phyloP scores from a whole-genome alignment of 805 yeast genomes.

The Yamadazyma paraphyllophila region DNA sequence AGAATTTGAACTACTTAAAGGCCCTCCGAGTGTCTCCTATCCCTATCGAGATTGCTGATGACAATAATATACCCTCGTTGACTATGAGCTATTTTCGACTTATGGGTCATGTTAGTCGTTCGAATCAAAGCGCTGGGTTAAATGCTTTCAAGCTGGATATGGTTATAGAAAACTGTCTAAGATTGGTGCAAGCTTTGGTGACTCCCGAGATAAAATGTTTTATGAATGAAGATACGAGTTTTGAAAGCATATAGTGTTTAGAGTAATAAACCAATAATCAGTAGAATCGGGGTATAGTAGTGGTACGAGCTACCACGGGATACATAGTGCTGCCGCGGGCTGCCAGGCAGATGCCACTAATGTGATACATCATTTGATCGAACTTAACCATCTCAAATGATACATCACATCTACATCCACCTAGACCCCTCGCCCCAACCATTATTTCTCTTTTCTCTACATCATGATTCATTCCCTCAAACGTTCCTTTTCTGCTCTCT shows the following conservation, averaged over 20 bases:
- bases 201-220: background rate
- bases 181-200: slow-evolving; percentile 2
- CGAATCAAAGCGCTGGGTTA: slow-evolving; percentile 1
- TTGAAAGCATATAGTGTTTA: slow-evolving; percentile 3
- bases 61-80: background rate
- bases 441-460: background rate
- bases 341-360: too few species aligned
- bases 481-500: slow-evolving; percentile 4
- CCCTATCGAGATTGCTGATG: background rate
- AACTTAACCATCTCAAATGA: too few species aligned
- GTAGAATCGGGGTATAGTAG: too few species aligned
- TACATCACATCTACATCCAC: too few species aligned
- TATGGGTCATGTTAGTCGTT: slow-evolving; percentile 6
- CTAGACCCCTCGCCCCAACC: background rate
- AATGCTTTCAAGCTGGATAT: slow-evolving; percentile 7
- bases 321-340: too few species aligned
- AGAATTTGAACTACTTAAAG: background rate
- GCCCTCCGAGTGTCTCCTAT: background rate
- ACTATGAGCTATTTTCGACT: slow-evolving; percentile 7
- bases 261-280: too few species aligned
- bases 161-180: slow-evolving; percentile 9
- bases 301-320: too few species aligned
- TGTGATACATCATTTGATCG: background rate
- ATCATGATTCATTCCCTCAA: slow-evolving; percentile 1
- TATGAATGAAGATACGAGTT: slow-evolving; percentile 2